Conservation (phyloP, 2,329 filamentous ascomycete genomes). For the Mycosphaerella sp. region DNA sequence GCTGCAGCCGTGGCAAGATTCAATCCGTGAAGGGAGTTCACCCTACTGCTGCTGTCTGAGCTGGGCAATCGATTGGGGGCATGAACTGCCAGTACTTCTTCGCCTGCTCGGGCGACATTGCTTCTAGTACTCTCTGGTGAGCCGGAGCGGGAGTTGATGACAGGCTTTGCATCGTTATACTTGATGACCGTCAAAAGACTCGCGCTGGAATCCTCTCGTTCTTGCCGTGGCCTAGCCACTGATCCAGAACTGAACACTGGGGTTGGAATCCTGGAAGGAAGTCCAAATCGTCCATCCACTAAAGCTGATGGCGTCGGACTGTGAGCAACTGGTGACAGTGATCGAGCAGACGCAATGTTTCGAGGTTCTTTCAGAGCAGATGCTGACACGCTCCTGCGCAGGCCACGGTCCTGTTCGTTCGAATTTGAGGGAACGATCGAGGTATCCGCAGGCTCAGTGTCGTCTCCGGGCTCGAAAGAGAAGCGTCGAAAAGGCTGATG, state of each 20-base stretch:
- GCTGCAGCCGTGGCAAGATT: conserved; percentile 18
- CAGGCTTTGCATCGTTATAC: conserved; percentile 20
- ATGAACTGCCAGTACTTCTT: conserved; percentile 1
- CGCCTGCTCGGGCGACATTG: conserved; percentile 8
- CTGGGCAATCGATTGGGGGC: conserved; percentile 2
- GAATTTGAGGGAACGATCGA: neutral
- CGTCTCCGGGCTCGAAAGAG: conserved; percentile 42
- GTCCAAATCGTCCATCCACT: conserved; percentile 13
- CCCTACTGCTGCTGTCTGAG: conserved; percentile 14
- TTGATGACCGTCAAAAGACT: conserved; percentile 34
- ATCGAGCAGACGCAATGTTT: conserved; percentile 3
- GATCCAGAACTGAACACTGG: conserved; percentile 32
- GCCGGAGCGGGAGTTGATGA: conserved; percentile 25
- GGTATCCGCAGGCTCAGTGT: conserved; percentile 23
- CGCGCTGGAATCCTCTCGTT: conserved; percentile 36
- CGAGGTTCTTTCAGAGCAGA: conserved; percentile 14
- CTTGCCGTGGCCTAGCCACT: conserved; percentile 34
- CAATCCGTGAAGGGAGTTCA: conserved; percentile 19
- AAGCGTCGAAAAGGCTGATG: conserved; percentile 31
- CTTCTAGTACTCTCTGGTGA: conserved; percentile 16
- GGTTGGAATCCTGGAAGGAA: conserved; percentile 39
- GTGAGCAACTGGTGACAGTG: conserved; percentile 21
- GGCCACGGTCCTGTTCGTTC: conserved; percentile 12
- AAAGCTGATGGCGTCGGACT: conserved; percentile 21
- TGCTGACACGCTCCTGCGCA: conserved; percentile 26